Evolutionary conservation across 2,329 filamentous ascomycete species (phyloP).

Genomic region (Colletotrichum magnum): DNA sequence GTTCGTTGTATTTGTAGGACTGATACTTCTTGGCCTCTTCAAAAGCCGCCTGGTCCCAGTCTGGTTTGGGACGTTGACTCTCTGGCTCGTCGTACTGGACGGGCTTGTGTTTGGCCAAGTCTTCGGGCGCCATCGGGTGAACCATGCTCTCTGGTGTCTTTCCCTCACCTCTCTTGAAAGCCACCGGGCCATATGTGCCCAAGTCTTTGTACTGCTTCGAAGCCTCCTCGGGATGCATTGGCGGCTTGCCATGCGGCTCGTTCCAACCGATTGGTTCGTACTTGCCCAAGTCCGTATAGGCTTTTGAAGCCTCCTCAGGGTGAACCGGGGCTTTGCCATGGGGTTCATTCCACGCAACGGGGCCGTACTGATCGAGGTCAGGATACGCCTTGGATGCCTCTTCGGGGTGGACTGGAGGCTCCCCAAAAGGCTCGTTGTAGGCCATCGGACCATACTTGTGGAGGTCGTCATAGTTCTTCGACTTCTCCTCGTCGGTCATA

Average conservation of each 20-base stretch:
- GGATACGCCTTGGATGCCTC: conserved; percentile 55
- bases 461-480: conserved; percentile 57
- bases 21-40: conserved; percentile 57
- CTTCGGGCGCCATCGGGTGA: conserved; percentile 27
- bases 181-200: conserved; percentile 47
- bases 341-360: conserved; percentile 41
- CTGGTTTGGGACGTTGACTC: conserved; percentile 49
- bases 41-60: conserved; percentile 50
- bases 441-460: conserved; percentile 49
- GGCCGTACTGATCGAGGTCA: conserved; percentile 57
- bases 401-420: conserved; percentile 48
- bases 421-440: conserved; percentile 54
- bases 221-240: conserved; percentile 49
- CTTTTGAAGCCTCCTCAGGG: conserved; percentile 35
- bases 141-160: conserved; percentile 21
- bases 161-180: conserved; percentile 44
- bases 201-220: conserved; percentile 56
- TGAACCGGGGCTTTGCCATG: conserved; percentile 40
- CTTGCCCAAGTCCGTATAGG: conserved; percentile 35
- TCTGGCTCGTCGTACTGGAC: conserved; percentile 33
- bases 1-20: conserved; percentile 53
- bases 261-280: conserved; percentile 43
- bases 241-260: conserved; percentile 43
- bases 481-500: conserved; percentile 53
- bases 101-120: conserved; percentile 33